A percentile compares a stretch with the other conserved stretches of the same genome.
Evolutionary conservation across 345 rosid genomes (phyloP).

Genomic region (Capsella bursapastoris): DNA sequence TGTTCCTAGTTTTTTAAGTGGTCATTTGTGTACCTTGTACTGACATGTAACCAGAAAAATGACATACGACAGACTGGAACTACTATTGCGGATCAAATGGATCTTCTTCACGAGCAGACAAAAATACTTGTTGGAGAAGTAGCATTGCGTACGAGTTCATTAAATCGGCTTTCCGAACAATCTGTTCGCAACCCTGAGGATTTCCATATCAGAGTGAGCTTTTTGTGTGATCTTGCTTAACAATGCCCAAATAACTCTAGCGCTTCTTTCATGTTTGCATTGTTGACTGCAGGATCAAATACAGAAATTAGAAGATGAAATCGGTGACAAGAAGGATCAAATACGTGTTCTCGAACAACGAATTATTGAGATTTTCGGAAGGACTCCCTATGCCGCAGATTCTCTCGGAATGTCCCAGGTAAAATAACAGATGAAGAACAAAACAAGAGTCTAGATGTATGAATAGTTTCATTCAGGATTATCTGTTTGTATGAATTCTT

Average conservation of each 20-base stretch:
- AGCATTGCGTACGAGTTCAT: constrained; percentile 85
- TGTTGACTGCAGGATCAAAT: constrained; percentile 52
- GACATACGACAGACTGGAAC: constrained; percentile 52
- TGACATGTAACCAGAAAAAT: constrained; percentile 24
- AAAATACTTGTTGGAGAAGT: constrained; percentile 98
- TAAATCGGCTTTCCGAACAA: constrained; percentile 90
- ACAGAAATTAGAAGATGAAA: constrained; percentile 83
- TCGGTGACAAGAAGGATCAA: constrained; percentile 85
- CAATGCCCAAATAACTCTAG: constrained; percentile 5
- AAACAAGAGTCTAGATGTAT: background rate
- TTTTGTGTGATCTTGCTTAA: constrained; percentile 29
- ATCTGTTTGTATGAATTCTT: constrained; percentile 25
- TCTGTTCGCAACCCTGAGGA: constrained; percentile 80
- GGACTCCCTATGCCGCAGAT: constrained; percentile 72
- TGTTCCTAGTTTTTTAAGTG: constrained; percentile 29
- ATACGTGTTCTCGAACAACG: constrained; percentile 80
- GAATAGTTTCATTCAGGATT: constrained; percentile 4
- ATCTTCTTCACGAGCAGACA: constrained; percentile 94
- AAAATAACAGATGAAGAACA: constrained; percentile 7
- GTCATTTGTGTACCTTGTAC: constrained; percentile 23
- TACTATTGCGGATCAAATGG: constrained; percentile 91
- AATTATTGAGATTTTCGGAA: constrained; percentile 80
- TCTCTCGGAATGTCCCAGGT: constrained; percentile 95
- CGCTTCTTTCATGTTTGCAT: constrained; percentile 28
- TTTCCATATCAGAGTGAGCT: constrained; percentile 71